Evolutionary conservation across 805 yeast genomes (phyloP).

Genomic region (Lipomyces yamanashiensis): DNA sequence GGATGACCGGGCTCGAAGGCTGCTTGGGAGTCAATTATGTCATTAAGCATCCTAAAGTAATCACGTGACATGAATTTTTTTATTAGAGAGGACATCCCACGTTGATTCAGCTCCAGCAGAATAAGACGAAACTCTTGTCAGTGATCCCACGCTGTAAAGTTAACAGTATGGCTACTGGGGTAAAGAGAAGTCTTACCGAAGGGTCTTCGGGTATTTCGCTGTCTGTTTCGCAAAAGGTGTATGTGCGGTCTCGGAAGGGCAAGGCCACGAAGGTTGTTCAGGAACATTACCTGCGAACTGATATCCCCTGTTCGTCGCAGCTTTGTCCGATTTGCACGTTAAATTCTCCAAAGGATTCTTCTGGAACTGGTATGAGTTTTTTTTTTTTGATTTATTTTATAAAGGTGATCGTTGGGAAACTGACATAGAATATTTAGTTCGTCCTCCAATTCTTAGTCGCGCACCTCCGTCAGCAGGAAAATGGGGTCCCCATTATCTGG

Average conservation of each 20-base stretch:
- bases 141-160: background rate
- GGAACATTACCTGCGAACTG: constrained; percentile 90
- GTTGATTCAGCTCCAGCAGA: no score
- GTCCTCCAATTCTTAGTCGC: constrained; percentile 66
- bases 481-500: constrained; percentile 76
- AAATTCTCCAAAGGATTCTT: constrained; percentile 62
- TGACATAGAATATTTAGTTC: constrained; percentile 37
- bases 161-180: constrained; percentile 1
- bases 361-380: constrained; percentile 27
- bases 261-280: constrained; percentile 88
- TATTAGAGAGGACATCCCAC: no score
- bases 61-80: background rate
- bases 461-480: constrained; percentile 55
- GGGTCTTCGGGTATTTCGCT: background rate
- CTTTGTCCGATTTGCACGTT: constrained; percentile 67
- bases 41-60: background rate
- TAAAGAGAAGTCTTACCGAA: constrained; percentile 14
- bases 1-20: background rate
- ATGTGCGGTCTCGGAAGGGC: constrained; percentile 84
- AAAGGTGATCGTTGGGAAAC: background rate
- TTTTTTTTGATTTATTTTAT: no score
- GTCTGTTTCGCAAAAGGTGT: constrained; percentile 61
- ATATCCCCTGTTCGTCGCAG: constrained; percentile 86
- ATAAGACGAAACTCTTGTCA: no score
- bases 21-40: background rate